Evolutionary conservation across 257 asterid genomes (phyloP).

Genomic region (Primulina huaijiensis): DNA sequence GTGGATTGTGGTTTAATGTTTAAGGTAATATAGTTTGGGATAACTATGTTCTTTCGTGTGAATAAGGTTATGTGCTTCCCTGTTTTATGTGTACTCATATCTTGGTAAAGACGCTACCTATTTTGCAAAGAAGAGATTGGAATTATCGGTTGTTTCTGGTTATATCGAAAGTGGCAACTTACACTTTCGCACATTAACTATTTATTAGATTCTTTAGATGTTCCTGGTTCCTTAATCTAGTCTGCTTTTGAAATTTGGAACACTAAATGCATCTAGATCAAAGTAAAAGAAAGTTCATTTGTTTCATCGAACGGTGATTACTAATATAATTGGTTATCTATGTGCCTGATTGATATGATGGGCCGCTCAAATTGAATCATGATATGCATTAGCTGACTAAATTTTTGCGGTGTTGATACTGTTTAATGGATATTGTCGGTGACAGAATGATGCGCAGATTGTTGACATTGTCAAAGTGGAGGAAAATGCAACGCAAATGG

Average conservation of each 20-base stretch:
- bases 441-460: slow-evolving; percentile 40
- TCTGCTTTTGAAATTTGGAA: too few species aligned
- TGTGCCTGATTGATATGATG: not conserved
- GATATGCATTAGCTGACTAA: not conserved
- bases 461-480: slow-evolving; percentile 54
- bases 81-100: not conserved
- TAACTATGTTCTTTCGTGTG: not conserved
- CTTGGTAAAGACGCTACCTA: not conserved
- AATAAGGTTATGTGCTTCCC: not conserved
- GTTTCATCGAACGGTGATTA: not conserved
- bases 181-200: not conserved
- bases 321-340: not conserved
- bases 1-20: not conserved
- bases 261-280: not conserved
- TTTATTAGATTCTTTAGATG: not conserved
- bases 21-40: not conserved
- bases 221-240: not conserved
- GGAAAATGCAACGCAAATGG: slow-evolving; percentile 69
- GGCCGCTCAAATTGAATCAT: not conserved
- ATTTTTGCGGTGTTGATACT: slow-evolving; percentile 4
- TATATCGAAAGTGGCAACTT: not conserved
- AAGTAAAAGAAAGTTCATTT: not conserved
- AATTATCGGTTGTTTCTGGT: not conserved
- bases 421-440: not conserved
- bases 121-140: not conserved